Base-by-base conservation (phyloP, 352 stramenopile genomes). In the Aphanomyces euteiches region DNA sequence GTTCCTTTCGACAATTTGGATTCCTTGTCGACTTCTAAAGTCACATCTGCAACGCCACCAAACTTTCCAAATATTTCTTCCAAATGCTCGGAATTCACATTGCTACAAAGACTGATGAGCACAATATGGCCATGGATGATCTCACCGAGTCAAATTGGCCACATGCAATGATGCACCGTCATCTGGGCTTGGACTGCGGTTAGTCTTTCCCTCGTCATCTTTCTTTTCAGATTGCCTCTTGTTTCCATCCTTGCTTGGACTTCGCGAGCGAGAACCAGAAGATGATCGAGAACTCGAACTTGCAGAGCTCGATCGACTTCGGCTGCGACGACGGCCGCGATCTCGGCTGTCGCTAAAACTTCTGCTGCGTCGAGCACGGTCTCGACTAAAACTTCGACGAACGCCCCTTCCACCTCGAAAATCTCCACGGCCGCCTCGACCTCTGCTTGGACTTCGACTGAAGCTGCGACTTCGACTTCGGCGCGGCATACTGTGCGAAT, bases 51-150 rank as follows among this genome's bases (percentile, higher is more conserved):
- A 5, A 95, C 85, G 38, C 69, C 45, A 5, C 85, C 87, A 73
- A 95, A 95, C 76, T 93, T 95, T 73, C 83, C 85, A 72, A 93
- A 95, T 74, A 95, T 93, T 74, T 95, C 87, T 57, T 69, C 78
- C 69, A 95, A 67, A 59, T 95, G 87, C 59, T 93, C 87, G 19
- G 79, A 76, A 61, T 85, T 90, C 53, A 95, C 87, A 63, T 95
- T 95, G 53, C 78, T 81, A 50, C 15, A 17, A 7, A 4, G 43
- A 41, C 21, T 15, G 38, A 6, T 13, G 4, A 38, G n/a, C 12
- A n/a, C 12, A 45, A 13, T 37, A 53, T 36, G 28, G n/a, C 15
- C 7, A 37, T 43, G 38, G n/a, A 63, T 38, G 7, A 28, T 66
- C 67, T 19, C 41, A 82, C 77, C 87, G 82, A 47, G 87, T 92